phyloP scores from a whole-genome alignment of 2,329 filamentous ascomycete species.

The Curvularia sp. region DNA sequence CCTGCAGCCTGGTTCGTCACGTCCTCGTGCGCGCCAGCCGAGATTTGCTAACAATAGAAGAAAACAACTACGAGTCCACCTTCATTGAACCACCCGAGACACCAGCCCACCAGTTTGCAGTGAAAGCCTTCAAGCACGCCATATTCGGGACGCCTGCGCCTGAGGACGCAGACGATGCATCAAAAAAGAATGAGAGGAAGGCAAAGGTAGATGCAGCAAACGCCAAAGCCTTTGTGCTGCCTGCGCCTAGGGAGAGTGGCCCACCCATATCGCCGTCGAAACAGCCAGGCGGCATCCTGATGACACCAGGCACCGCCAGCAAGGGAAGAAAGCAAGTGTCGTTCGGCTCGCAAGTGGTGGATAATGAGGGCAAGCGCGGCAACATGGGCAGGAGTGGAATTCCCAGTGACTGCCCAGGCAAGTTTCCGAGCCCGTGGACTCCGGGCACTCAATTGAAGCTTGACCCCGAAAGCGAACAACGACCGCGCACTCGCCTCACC shows the following conservation, averaged over 20 bases:
- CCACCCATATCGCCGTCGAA: conserved; percentile 61
- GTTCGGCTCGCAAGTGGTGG: conserved; percentile 64
- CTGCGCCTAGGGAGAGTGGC: conserved; percentile 32
- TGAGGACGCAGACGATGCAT: conserved; percentile 49
- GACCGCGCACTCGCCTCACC: conserved; percentile 54
- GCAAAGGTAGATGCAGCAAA: conserved; percentile 38
- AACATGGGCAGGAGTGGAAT: conserved; percentile 56
- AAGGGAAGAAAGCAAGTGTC: conserved; percentile 67
- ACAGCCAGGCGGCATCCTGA: conserved; percentile 65
- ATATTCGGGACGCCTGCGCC: conserved; percentile 69
- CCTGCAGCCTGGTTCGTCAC: conserved; percentile 41
- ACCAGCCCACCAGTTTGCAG: conserved; percentile 70
- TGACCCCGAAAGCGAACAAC: conserved; percentile 39
- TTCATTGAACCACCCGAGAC: conserved; percentile 67
- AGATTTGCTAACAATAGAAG: conserved; percentile 29
- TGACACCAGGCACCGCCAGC: conserved; percentile 66
- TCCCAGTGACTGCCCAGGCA: conserved; percentile 56
- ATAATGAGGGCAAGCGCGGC: conserved; percentile 62
- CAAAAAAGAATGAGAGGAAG: conserved; percentile 38
- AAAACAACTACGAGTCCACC: conserved; percentile 49
- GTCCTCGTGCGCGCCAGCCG: background rate
- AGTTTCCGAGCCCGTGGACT: conserved; percentile 62
- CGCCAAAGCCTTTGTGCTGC: conserved; percentile 27
- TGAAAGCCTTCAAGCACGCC: conserved; percentile 70
- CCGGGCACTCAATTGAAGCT: conserved; percentile 48